Base-by-base conservation (phyloP, 768 basidiomycete genomes). In the Lepiota brunneoincarnata region DNA sequence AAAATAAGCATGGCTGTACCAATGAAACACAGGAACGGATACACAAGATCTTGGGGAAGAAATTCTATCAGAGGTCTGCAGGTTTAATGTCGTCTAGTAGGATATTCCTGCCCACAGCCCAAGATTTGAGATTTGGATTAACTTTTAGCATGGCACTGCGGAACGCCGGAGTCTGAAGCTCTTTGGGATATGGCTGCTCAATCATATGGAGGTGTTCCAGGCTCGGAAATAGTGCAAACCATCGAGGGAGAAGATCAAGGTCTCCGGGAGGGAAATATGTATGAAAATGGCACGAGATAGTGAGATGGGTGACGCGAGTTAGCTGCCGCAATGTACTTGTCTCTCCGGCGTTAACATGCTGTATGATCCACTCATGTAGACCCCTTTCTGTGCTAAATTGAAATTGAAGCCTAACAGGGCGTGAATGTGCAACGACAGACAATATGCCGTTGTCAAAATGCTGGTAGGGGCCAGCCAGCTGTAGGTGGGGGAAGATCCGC, bases 301-400 rank as follows among this genome's bases (percentile, higher is more conserved):
- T 36, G 0, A 52, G n/a, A 9, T 20, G 17, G 10, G n/a, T 12
- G 15, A 52, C 21, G 14, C 15, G 9, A 14, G 6, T 20, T 7
- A 52, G 42, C 24, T 21, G 31, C 18, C 17, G 42, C 4, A 44
- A 18, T 2, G 20, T 12, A n/a, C 42, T 52, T 4, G 40, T 17
- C 12, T 20, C 14, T 20, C 14, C 37, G 1, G n/a, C 12, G 6
- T 18, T 34, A 9, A 20, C 14, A 35, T 43, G 51, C 7, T 14
- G 7, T 28, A 43, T 41, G 31, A 52, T 36, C 41, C 41, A 52
- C 18, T 18, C 9, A n/a, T 14, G 20, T 6, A 52, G 28, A 4
- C 2, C 18, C 20, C 3, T 14, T 37, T 52, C 51, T 3, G 51
- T 52, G 42, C 42, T 52, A 23, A 52, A 44, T 44, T 44, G 43